Percentiles rank a stretch among this genome's conserved stretches.
Evolutionary conservation across 202 grass and related monocot genomes (phyloP).

Genomic region (Setaria viridis): DNA sequence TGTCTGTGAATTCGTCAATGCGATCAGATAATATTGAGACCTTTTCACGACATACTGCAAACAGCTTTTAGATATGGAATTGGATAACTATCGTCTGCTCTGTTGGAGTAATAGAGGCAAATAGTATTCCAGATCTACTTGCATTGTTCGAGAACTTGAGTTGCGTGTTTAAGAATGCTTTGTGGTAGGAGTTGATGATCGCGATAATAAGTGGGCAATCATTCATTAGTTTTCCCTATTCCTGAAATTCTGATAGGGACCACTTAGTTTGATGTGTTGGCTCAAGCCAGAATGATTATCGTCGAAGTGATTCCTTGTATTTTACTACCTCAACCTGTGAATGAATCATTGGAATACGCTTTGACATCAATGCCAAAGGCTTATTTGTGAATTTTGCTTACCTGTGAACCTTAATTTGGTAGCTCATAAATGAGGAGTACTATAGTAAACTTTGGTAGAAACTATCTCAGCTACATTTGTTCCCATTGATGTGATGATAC

Average conservation of each 20-base stretch:
- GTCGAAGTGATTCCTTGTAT: neutral
- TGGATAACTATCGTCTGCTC: neutral
- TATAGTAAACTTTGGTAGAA: no score
- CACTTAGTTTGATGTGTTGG: slow-evolving; percentile 11
- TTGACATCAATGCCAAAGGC: neutral
- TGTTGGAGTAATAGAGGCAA: neutral
- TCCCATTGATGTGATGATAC: no score
- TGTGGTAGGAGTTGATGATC: neutral
- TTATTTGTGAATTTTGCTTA: neutral
- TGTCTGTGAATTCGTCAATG: neutral
- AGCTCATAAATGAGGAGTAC: no score
- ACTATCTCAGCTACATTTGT: no score
- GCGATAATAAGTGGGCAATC: neutral
- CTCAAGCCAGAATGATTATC: neutral
- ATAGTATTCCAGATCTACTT: neutral
- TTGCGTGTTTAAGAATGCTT: neutral
- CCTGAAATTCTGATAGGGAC: slow-evolving; percentile 8
- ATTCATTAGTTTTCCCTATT: slow-evolving; percentile 23
- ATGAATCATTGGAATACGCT: neutral
- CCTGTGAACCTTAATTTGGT: no score
- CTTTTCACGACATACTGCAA: neutral
- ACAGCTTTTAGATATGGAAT: neutral
- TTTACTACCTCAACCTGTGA: neutral
- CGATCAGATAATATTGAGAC: neutral
- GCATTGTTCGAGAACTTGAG: neutral